A percentile compares a stretch with the other conserved stretches of the same genome.
These are phyloP conservation scores for Picea engelmannii DNA, from an alignment of 83 land plant species.

Conservation along the genomic window DNA sequence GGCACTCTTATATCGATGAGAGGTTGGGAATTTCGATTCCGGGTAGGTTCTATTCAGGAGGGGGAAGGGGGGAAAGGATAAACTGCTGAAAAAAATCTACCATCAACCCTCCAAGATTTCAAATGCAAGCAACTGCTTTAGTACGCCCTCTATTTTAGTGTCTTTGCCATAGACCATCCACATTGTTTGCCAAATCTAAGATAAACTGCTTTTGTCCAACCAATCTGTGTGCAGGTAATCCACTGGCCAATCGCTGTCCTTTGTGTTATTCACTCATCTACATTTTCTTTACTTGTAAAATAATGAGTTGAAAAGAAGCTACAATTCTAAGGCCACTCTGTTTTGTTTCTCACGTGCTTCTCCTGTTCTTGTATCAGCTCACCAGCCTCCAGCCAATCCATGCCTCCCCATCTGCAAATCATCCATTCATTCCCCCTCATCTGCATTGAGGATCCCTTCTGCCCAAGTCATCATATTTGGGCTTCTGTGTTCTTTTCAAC, in stretches of 20 bases:
- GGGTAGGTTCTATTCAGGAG: not conserved
- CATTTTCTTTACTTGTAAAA: not conserved
- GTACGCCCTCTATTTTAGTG: not conserved
- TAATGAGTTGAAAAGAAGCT: constrained; percentile 7
- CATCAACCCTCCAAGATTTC: not conserved
- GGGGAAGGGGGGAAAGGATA: not conserved
- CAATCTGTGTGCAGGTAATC: constrained; percentile 5
- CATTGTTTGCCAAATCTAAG: not conserved
- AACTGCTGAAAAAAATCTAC: not conserved
- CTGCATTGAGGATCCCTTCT: not conserved
- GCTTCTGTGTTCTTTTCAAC: not conserved
- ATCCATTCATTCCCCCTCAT: not conserved
- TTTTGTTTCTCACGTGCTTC: not conserved
- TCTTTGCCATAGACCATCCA: not conserved
- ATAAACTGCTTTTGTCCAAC: not conserved
- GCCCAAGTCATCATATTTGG: not conserved
- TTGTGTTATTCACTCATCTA: not conserved
- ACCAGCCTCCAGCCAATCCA: not conserved
- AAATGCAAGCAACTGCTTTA: not conserved
- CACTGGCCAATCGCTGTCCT: not conserved
- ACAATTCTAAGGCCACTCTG: not conserved
- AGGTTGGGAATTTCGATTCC: not conserved
- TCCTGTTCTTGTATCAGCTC: not conserved
- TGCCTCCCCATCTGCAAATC: not conserved
- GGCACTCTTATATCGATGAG: not conserved